Evolutionary conservation across 345 rosid genomes (phyloP).

Genomic region (Aegle marmelos): DNA sequence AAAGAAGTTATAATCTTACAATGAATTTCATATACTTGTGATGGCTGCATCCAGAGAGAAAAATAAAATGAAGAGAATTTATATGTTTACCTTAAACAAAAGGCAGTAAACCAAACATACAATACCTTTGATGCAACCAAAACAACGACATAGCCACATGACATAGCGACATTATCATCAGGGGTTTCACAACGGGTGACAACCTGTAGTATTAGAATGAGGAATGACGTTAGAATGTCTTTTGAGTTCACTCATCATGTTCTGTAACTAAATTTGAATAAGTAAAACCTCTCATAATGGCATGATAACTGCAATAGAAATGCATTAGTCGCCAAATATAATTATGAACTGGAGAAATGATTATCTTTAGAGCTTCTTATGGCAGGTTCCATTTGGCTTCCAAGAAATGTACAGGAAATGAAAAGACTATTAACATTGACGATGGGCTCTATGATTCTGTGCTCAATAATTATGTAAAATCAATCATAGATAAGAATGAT

Average conservation of each 20-base stretch:
- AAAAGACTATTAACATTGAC: background rate
- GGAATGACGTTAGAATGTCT: background rate
- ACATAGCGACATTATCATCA: constrained; percentile 55
- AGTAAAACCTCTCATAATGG: background rate
- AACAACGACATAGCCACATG: constrained; percentile 68
- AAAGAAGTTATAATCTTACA: background rate
- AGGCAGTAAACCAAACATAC: background rate
- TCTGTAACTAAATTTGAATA: background rate
- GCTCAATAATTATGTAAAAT: background rate
- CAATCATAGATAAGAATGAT: constrained; percentile 3
- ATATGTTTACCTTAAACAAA: background rate
- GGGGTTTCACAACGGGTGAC: constrained; percentile 61
- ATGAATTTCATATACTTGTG: background rate
- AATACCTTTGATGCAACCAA: constrained; percentile 74
- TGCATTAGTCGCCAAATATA: background rate
- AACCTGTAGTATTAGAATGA: constrained; percentile 43
- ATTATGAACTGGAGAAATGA: background rate
- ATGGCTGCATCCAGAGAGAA: background rate
- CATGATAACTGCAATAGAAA: background rate
- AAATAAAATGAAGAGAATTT: background rate
- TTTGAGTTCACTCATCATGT: background rate
- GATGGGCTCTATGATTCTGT: background rate
- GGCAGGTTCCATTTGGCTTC: background rate
- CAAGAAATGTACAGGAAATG: background rate
- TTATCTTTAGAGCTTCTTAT: background rate